Evolutionary conservation across 2,329 filamentous ascomycete species (phyloP).

Genomic region (Ophiostoma quercus): DNA sequence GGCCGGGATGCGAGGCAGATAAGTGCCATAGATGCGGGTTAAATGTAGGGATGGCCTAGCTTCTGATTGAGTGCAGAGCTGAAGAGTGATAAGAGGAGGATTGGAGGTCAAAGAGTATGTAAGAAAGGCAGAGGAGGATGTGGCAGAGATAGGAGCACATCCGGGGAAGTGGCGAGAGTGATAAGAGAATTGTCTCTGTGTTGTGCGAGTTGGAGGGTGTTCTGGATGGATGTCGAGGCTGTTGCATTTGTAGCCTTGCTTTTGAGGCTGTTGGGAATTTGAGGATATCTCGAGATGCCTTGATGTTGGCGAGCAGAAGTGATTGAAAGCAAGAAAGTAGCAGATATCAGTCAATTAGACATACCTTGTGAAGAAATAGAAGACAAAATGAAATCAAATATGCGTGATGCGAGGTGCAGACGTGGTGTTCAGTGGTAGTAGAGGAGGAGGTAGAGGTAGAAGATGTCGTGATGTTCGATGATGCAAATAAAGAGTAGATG

Average conservation of each 20-base stretch:
- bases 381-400: not conserved
- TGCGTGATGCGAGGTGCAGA: not conserved
- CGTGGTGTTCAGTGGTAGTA: not conserved
- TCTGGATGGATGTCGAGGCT: not conserved
- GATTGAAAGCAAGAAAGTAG: not conserved
- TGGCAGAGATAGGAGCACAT: not conserved
- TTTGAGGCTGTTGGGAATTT: not conserved
- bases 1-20: not conserved
- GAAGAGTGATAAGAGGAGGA: not conserved
- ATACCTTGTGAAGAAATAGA: slow-evolving; percentile 1
- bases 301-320: not conserved
- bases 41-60: slow-evolving; percentile 9
- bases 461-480: slow-evolving; percentile 6
- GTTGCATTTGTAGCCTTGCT: not conserved
- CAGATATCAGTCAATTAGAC: not conserved
- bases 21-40: slow-evolving; percentile 2
- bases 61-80: not conserved
- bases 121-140: not conserved
- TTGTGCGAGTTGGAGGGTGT: not conserved
- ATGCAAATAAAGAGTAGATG: slow-evolving; percentile 8
- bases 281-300: not conserved
- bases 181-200: not conserved
- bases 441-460: not conserved
- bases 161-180: not conserved
- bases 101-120: not conserved